Evolutionary conservation across 345 rosid species (phyloP).

Genomic region (Corchorus capsularis): DNA sequence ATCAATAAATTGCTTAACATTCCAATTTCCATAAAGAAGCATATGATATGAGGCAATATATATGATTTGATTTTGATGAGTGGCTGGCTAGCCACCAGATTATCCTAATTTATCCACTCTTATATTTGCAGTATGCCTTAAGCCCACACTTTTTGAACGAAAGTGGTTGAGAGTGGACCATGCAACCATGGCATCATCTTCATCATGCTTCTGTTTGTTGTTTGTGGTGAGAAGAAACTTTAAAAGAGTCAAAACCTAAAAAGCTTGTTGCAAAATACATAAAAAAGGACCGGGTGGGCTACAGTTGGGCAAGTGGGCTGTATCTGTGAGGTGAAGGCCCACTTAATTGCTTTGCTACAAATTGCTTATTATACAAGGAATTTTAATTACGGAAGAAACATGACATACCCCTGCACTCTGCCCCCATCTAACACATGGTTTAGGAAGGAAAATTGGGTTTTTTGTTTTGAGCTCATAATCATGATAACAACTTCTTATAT

Average conservation of each 20-base stretch:
- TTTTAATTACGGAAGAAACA: not conserved
- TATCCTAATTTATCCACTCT: not conserved
- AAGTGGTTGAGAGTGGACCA: slow-evolving; percentile 16
- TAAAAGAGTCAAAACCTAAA: not conserved
- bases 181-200: not conserved
- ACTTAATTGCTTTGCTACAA: not conserved
- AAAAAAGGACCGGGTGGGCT: not conserved
- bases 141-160: not conserved
- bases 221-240: not conserved
- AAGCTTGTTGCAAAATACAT: not conserved
- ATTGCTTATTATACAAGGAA: not conserved
- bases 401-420: no score
- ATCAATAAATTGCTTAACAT: not conserved
- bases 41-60: not conserved
- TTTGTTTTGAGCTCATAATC: not conserved
- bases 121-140: not conserved
- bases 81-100: not conserved
- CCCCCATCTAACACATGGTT: not conserved
- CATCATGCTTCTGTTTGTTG: not conserved
- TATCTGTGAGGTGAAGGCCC: slow-evolving; percentile 13
- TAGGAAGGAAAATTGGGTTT: not conserved
- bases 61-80: not conserved
- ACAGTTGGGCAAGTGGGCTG: slow-evolving; percentile 18
- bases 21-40: not conserved
- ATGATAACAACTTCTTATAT: not conserved